Evolutionary conservation across 805 yeast species (phyloP), one percentile per base, ranked within the genome.

Genomic region (Vanderwaltozyma polyspora): DNA sequence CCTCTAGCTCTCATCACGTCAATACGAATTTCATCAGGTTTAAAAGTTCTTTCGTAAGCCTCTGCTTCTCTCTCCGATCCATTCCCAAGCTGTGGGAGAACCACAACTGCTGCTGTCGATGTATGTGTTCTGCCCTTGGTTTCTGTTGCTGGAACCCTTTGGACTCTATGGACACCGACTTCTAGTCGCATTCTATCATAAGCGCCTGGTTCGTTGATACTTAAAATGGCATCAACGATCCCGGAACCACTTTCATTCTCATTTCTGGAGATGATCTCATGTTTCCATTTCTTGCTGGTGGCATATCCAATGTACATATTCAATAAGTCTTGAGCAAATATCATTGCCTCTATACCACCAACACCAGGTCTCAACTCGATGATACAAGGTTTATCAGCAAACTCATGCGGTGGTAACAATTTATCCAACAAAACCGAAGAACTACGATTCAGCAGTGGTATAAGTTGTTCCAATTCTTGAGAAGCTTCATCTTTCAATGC

Each of bases 1-100:
- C 98, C 98, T 36, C 94, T 76, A 1, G 97, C 84, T 45, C 98
- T 68, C 95, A 89, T 91, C n/a, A 91, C 86, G 54, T 91, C 98
- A 4, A 91, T 76, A 37, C 95, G 69, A 16, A 91, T 76, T 48
- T 91, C 98, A 3, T 82, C 94, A 0, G 87, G 83, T 14, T 74
- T 75, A 57, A 91, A 85, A 37, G 72, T 72, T 28, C 89, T 62
- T 47, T 81, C 89, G 31, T 66, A 71, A 2, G 69, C 67, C 35
- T 72, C 63, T 19, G 64, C 64, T 6, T 60, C 59, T 26, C 55
- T 62, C 5, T 68, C 74, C 15, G 63, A 62, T 2, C 74, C 75
- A 17, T 72, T 74, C 5, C 73, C 74, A 49, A 83, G 63, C 48
- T 84, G 80, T 1, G 98, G 98, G 13, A 91, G 60, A 2, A 91